These are phyloP conservation scores for Trichoderma citrinoviride DNA, from an alignment of 2,329 filamentous ascomycete genomes.

Conservation along the genomic window DNA sequence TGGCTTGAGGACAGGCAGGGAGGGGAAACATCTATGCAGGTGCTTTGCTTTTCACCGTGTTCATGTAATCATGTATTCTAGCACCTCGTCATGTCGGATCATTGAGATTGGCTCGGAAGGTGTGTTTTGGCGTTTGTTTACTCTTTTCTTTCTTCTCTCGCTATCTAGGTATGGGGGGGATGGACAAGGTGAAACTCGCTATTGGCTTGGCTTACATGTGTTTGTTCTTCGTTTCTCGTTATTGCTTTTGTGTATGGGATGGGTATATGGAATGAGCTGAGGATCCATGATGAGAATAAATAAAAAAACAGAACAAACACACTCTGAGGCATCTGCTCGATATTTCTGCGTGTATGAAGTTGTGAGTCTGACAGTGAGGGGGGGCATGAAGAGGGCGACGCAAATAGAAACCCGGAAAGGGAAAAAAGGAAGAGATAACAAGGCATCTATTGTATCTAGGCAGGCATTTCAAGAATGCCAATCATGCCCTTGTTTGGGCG, in stretches of 20 bases:
- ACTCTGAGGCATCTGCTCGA: background rate
- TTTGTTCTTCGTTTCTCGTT: background rate
- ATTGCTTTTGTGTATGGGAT: conserved; percentile 2
- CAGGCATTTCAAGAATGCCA: background rate
- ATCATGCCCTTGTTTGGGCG: background rate
- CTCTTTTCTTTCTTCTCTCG: background rate
- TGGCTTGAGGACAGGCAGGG: background rate
- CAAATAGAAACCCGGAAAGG: background rate
- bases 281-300: background rate
- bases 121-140: background rate
- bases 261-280: background rate
- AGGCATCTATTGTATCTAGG: too few relatives aligned
- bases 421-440: background rate
- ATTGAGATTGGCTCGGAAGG: background rate
- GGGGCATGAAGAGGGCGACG: too few relatives aligned
- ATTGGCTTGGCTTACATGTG: background rate
- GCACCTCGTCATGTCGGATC: background rate
- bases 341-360: background rate
- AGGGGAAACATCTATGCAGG: background rate
- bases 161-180: background rate
- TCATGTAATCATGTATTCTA: conserved; percentile 5
- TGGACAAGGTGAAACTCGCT: background rate
- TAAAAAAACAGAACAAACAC: background rate
- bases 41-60: background rate
- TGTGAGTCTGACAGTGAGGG: background rate